Conservation (phyloP, 2,329 filamentous ascomycete species). For the Fusarium drepaniforme region DNA sequence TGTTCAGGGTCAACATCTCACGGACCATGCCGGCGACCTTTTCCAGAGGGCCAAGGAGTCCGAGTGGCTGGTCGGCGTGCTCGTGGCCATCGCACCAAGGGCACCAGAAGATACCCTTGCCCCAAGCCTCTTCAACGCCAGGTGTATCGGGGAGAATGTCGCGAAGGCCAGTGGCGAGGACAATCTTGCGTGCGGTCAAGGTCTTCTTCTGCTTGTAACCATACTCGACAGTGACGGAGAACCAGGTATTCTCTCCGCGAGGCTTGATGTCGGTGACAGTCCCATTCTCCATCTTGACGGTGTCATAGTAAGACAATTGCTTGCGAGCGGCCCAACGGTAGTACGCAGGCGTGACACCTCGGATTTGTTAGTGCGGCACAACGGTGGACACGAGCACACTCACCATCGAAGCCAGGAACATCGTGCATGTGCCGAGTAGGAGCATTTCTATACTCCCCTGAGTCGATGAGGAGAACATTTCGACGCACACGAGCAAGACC, state of each 20-base stretch:
- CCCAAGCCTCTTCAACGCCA: slow-evolving; percentile 67
- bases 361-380: neutral
- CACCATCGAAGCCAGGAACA: slow-evolving; percentile 70
- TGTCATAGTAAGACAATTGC: slow-evolving; percentile 64
- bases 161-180: slow-evolving; percentile 68
- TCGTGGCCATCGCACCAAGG: slow-evolving; percentile 75
- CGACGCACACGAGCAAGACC: slow-evolving; percentile 70
- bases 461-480: slow-evolving; percentile 68
- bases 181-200: slow-evolving; percentile 64
- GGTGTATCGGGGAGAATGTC: slow-evolving; percentile 68
- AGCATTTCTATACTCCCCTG: slow-evolving; percentile 68
- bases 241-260: slow-evolving; percentile 56
- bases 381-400: neutral
- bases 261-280: slow-evolving; percentile 61
- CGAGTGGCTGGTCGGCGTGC: slow-evolving; percentile 69
- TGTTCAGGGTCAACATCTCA: slow-evolving; percentile 67
- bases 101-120: slow-evolving; percentile 72
- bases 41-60: slow-evolving; percentile 61
- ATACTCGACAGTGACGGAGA: slow-evolving; percentile 53
- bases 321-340: slow-evolving; percentile 66
- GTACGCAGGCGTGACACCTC: slow-evolving; percentile 66
- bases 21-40: slow-evolving; percentile 59
- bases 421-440: slow-evolving; percentile 71
- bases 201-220: slow-evolving; percentile 37
- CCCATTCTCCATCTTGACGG: slow-evolving; percentile 62